Base-by-base conservation (phyloP, 2,329 filamentous ascomycete species). In the Exophiala phaeomuriformis region DNA sequence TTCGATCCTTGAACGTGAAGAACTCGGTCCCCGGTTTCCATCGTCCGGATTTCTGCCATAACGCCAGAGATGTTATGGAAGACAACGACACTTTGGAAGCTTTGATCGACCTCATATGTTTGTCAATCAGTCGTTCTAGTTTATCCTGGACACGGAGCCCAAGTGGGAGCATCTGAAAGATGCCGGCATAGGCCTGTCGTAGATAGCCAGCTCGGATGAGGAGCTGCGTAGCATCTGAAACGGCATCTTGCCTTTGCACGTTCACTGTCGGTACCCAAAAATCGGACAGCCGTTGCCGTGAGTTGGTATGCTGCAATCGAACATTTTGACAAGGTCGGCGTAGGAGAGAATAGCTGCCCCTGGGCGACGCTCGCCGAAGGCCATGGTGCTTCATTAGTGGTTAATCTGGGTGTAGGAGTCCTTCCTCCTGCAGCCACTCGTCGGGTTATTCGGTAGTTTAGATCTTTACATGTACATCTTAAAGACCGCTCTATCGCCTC, bases 91-190 rank as follows among this genome's bases (percentile, higher is more conserved):
- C 72, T 62, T 88, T 89, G 0, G 88, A 91, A 12, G 90, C 90
- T 10, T 85, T 86, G 80, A 67, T 28, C 5, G 77, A 79, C 49
- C 76, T 75, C 93, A 98, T 98, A 67, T 96, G 83, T 66, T 86
- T 88, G 66, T 96, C 90, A 61, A 98, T 85, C 7, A 97, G 72
- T 7, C 73, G 72, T 66, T 96, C 90, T 31, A 97, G 75, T 69
- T 97, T 98, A 48, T 89, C 81, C 64, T 95, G 90, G 0, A 97
- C 88, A 30, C 89, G 81, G 31, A 89, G 77, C 0, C 93, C 93
- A 0, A 98, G 72, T 0, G 93, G 93, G 1, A 98, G 77, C 66
- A 95, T 78, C 65, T 98, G 93, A 64, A 96, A 98, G 35, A 97
- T 82, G 30, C 93, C 93, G 5, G 90, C 82, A 66, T 95, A 86